phyloP scores from a whole-genome alignment of 495 filamentous ascomycete genomes.

The Aspergillus affinis region DNA sequence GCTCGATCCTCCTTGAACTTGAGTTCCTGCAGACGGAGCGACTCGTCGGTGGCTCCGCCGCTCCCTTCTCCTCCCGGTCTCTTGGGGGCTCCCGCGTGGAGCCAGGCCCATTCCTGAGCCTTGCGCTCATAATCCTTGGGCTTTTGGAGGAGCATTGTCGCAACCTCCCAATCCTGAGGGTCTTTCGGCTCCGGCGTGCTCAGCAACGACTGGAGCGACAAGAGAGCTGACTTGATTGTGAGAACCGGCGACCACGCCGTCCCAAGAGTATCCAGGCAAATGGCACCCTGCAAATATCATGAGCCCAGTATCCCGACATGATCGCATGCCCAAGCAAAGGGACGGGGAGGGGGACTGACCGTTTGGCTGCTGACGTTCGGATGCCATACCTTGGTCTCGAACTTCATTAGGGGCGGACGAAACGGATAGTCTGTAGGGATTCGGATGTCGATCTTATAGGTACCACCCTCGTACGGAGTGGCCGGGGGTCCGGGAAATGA shows the following conservation, averaged over 20 bases:
- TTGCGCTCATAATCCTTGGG: slow-evolving; percentile 77
- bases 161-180: slow-evolving; percentile 95
- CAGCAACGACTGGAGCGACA: slow-evolving; percentile 90
- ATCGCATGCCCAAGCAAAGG: background rate
- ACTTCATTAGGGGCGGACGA: slow-evolving; percentile 87
- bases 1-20: slow-evolving; percentile 36
- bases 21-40: slow-evolving; percentile 51
- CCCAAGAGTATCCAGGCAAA: slow-evolving; percentile 92
- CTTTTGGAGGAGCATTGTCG: slow-evolving; percentile 79
- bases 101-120: slow-evolving; percentile 86
- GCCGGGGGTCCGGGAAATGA: slow-evolving; percentile 85
- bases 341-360: slow-evolving; percentile 49
- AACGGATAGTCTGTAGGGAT: slow-evolving; percentile 93
- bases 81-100: slow-evolving; percentile 77
- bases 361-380: slow-evolving; percentile 96
- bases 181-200: slow-evolving; percentile 94
- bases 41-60: slow-evolving; percentile 48
- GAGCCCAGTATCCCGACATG: background rate
- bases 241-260: slow-evolving; percentile 91
- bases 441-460: slow-evolving; percentile 77
- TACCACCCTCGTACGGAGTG: slow-evolving; percentile 91
- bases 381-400: slow-evolving; percentile 96
- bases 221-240: slow-evolving; percentile 91
- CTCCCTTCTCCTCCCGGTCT: slow-evolving; percentile 48
- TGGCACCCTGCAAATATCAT: slow-evolving; percentile 69